Evolutionary conservation across 176 grass and related monocot species (phyloP), one percentile per base, ranked within the genome.

Genomic region (Thalia dealbata): DNA sequence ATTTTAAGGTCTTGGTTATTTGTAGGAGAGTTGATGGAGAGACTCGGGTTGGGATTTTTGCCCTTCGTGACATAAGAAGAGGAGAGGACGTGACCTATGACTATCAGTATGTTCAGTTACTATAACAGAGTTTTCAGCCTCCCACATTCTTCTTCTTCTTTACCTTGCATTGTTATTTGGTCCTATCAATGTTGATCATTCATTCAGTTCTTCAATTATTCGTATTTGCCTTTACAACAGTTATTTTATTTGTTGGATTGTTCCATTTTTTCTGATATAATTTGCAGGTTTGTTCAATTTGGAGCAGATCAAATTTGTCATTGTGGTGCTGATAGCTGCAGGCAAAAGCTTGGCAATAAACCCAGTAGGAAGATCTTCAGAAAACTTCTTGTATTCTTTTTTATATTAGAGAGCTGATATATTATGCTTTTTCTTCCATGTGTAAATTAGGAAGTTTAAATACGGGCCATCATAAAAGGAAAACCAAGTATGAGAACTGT

Each of bases 21-120:
- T 87, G 66, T 64, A 97, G 95, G 95, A 92, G 82, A 52, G 87
- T 88, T n/a, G 87, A 91, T 70, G 95, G 90, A 61, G 83, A 92
- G 78, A 97, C 90, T 54, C 92, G 95, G 86, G 90, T 97, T 86
- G 95, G 90, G 13, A 97, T 97, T 68, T 97, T 92, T 74, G 81
- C 90, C 22, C 81, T 90, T 74, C 78, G 81, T 73, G 67, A 92
- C 82, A 97, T 97, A 88, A 78, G 86, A 77, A 81, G 43, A 75
- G 95, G 87, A 67, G 89, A 97, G 73, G 90, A 97, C 58, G 76
- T 97, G 66, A 91, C 89, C 59, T 97, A 92, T 79, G 93, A 97
- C 80, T 97, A 92, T 70, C 90, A 92, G 95, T 97, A 84, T 83
- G 83, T 81, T 79, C 21, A 18, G 10, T 68, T 68, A 14, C 38